phyloP scores from a whole-genome alignment of 2,329 filamentous ascomycete genomes.

The Aureobasidium sp. region DNA sequence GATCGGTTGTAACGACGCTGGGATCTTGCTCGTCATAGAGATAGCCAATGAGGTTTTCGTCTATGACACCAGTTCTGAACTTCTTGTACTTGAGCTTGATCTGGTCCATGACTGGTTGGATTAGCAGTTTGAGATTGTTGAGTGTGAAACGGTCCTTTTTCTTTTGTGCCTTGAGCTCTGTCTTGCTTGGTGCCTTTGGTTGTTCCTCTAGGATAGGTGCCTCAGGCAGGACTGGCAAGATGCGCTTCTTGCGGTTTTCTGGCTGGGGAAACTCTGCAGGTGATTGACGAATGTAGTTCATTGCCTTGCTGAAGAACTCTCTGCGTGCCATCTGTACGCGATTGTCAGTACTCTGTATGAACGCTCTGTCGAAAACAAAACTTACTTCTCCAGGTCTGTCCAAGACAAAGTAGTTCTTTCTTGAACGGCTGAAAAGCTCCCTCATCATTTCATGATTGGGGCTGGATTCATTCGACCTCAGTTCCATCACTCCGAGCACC shows the following conservation, averaged over 20 bases:
- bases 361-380: neutral
- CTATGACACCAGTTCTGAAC: conserved; percentile 73
- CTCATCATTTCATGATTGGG: conserved; percentile 55
- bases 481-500: conserved; percentile 73
- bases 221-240: conserved; percentile 66
- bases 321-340: conserved; percentile 46
- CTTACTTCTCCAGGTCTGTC: conserved; percentile 55
- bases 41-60: conserved; percentile 66
- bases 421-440: conserved; percentile 79
- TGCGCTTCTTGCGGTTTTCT: conserved; percentile 74
- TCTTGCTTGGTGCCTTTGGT: conserved; percentile 54
- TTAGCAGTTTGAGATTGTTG: conserved; percentile 77
- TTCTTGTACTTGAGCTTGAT: conserved; percentile 84
- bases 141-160: conserved; percentile 74
- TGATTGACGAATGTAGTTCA: conserved; percentile 67
- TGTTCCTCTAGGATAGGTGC: conserved; percentile 53
- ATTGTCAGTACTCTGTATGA: neutral
- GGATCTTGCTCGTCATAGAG: conserved; percentile 78
- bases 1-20: conserved; percentile 50
- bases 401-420: conserved; percentile 66
- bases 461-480: conserved; percentile 31
- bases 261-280: conserved; percentile 84
- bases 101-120: conserved; percentile 96
- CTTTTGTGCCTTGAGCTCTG: conserved; percentile 70
- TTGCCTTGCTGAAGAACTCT: conserved; percentile 70